Base-by-base conservation (phyloP, 208 protist species). In the Trichomonas gallinae region DNA sequence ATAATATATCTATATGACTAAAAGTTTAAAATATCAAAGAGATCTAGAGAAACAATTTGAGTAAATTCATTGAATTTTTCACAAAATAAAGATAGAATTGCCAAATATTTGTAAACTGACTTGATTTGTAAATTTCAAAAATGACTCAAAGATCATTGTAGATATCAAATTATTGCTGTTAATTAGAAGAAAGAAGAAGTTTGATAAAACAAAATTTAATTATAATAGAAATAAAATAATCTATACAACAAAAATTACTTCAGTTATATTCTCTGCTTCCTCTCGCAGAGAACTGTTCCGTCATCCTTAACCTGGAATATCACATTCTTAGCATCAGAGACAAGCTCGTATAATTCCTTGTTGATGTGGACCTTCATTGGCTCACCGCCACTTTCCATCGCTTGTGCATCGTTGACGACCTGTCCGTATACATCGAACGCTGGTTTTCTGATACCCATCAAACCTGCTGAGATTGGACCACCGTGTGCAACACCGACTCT, bases 311-410 rank as follows among this genome's bases (percentile, higher is more conserved):
- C 26, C 6, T 72, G 11, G 58, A 72, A 72, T 3, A 72, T 72
- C 11, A 72, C 58, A 72, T 72, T 72, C 58, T 72, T 72, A 31
- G 58, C 81, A 40, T 89, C 40, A 23, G 6, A 44, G 34, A 93
- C 34, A 9, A 51, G 0, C 2, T 93, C 44, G 46, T 93, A 93
- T 13, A 93, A 23, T 38, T 34, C 17, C 15, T 51, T 48, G 31
- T 93, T 93, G 21, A 93, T 93, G 36, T 93, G 87, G 21, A 93
- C 87, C 38, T 93, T 93, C 87, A 93, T 93, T 58, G 87, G 87
- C 10, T 42, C 44, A 15, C 87, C 87, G 9, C 40, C 44, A 34
- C 40, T n/a, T 38, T 93, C 87, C 40, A 93, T 34, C 17, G 40
- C 44, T 13, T 93, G 15, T n/a, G 87, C 87, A 11, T 93, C 87